Evolutionary conservation across 2,329 filamentous ascomycete genomes (phyloP), one percentile per base, ranked within the genome.

Genomic region (Fusarium gaditjirri): DNA sequence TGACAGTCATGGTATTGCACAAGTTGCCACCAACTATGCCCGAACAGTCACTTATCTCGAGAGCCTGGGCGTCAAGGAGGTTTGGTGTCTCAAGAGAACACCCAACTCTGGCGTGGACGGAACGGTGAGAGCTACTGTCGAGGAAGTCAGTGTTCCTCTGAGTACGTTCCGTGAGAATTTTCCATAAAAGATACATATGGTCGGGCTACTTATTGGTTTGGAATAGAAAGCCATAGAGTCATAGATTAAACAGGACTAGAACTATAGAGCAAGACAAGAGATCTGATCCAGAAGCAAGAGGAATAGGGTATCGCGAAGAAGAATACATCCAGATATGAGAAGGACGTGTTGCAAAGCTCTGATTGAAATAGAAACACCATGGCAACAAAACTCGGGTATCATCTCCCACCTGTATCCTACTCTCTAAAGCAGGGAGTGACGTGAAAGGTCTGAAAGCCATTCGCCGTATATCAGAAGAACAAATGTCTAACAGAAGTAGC

Each of bases 1-100:
- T 80, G 96, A 99, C 82, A 97, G 94, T 80, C 96, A 99, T 83
- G 93, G 93, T 42, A 88, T 94, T 65, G 92, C 89, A 5, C 95
- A 99, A 79, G 88, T 99, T 9, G 94, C 91, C n/a, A 91, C 94
- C 55, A 95, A 97, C 79, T 98, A 96, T 83, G 78, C 80, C 49
- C 88, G 88, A 43, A 90, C 93, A 9, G 82, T 97, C 64, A 85
- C 88, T 2, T 97, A 93, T 80, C 83, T 97, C 61, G 86, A 90
- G 71, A 86, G 84, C 65, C 83, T 94, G 17, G 91, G 90, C 8
- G 89, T 95, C 31, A 78, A 83, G 36, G 85, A 90, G 64, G 83
- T 96, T 4, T 91, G 87, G 87, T 89, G 86, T 8, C 79, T 89
- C 31, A 79, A 82, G 75, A 82, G 86, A 55, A 77, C 73, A 9